These are phyloP conservation scores for Rutstroemia sp. DNA, from an alignment of 2,329 filamentous ascomycete genomes.

Conservation along the genomic window DNA sequence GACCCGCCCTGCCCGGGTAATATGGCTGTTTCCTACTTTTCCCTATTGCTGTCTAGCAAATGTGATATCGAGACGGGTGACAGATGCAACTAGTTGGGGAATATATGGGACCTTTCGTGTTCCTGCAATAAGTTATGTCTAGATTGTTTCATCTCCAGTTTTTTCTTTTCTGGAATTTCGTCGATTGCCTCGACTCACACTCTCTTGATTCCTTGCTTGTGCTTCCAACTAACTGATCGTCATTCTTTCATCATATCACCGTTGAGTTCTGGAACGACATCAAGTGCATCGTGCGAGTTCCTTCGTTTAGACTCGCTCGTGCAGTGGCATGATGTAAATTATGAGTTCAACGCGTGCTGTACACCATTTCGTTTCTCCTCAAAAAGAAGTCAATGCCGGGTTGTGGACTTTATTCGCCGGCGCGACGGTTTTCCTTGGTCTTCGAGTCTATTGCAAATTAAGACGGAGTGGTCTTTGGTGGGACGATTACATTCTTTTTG, in stretches of 20 bases:
- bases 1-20: background rate
- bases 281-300: background rate
- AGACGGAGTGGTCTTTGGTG: slow-evolving; percentile 17
- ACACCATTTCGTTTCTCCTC: slow-evolving; percentile 14
- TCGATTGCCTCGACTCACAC: no score
- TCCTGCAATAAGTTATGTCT: no score
- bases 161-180: no score
- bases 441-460: slow-evolving; percentile 16
- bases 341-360: slow-evolving; percentile 13
- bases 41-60: background rate
- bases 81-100: no score
- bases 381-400: slow-evolving; percentile 14
- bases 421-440: slow-evolving; percentile 14
- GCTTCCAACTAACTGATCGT: no score
- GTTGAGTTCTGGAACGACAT: no score
- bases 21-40: background rate
- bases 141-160: no score
- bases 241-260: no score
- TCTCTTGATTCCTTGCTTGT: no score
- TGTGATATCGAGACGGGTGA: background rate
- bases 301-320: background rate
- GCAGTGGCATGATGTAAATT: slow-evolving; percentile 5
- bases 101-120: no score
- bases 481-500: slow-evolving; percentile 18
- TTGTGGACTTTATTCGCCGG: slow-evolving; percentile 17